Base-by-base conservation (phyloP, 2,329 filamentous ascomycete species). In the Claviceps sp. region DNA sequence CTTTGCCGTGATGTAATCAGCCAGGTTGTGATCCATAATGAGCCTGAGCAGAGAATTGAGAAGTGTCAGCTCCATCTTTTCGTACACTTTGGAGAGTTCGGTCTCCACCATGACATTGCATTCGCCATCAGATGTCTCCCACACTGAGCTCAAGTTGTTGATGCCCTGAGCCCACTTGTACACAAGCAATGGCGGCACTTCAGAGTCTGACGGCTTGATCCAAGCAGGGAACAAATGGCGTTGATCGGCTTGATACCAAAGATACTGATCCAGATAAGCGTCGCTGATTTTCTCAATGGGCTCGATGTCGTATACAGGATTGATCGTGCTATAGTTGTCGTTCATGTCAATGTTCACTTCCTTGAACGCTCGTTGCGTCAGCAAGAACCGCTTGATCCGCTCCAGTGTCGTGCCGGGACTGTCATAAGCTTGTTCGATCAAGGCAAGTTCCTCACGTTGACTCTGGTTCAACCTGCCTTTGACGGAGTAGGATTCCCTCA, bases 101-200 rank as follows among this genome's bases (percentile, higher is more conserved):
- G 94, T 98, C 72, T 98, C 93, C 50, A 98, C 90, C 85, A 98
- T 89, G 56, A 98, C 93, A 60, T 96, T 96, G 69, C 91, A 97
- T 68, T 98, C 90, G 56, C 93, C 93, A 61, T 97, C 85, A 45
- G 88, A 81, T 19, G 87, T 87, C 62, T 94, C 87, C 93, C 93
- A 98, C 30, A 98, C 90, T 58, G 89, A 87, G 61, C 89, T 87
- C 47, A 98, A 74, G 64, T 98, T 98, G 75, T 98, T 98, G 75
- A 98, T 97, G 49, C 93, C 93, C 66, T 98, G 94, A 1, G 93
- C 90, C 94, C 94, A 98, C 69, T 98, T 98, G 76, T 98, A 98
- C 0, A 88, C 87, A 54, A 98, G 72, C 16, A 98, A 74, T 26
- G 93, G 93, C 2, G 94, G 93, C 0, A 98, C 93, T 68, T 98